Percentiles rank a stretch among this genome's conserved stretches.
Conservation (phyloP, 306 rosid species). For the Sindora glabra region DNA sequence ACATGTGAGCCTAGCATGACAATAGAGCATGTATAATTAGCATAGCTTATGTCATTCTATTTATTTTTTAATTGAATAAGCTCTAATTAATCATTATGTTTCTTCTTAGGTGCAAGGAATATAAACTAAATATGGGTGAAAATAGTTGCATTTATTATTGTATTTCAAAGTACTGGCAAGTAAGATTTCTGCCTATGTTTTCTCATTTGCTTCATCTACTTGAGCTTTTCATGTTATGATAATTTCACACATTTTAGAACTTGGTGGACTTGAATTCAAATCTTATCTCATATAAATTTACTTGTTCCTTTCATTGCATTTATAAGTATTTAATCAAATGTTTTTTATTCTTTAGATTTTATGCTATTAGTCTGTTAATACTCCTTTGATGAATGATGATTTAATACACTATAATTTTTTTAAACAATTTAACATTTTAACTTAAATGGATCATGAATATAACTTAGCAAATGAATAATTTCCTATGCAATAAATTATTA, state of each 20-base stretch:
- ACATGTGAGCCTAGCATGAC: too few relatives aligned
- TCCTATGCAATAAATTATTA: too few relatives aligned
- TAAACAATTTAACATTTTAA: too few relatives aligned
- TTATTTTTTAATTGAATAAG: not conserved
- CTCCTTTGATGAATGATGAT: too few relatives aligned
- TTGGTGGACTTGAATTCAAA: not conserved
- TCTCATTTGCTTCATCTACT: not conserved
- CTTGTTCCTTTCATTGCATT: not conserved
- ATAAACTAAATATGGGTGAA: slow-evolving; percentile 96
- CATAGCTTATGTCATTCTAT: too few relatives aligned
- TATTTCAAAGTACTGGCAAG: slow-evolving; percentile 97
- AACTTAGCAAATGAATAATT: too few relatives aligned
- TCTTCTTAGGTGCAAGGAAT: slow-evolving; percentile 78
- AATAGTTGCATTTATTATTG: slow-evolving; percentile 96
- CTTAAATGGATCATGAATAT: too few relatives aligned
- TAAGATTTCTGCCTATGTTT: slow-evolving; percentile 29
- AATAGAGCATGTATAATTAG: too few relatives aligned
- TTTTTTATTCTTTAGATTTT: not conserved
- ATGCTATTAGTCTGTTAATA: not conserved
- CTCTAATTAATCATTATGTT: not conserved
- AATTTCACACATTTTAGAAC: not conserved
- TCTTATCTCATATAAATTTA: not conserved
- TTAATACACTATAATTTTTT: too few relatives aligned
- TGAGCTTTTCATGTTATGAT: not conserved
- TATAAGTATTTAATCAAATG: too few relatives aligned